Conservation (phyloP, 768 basidiomycete species). For the Boletus huronensis region DNA sequence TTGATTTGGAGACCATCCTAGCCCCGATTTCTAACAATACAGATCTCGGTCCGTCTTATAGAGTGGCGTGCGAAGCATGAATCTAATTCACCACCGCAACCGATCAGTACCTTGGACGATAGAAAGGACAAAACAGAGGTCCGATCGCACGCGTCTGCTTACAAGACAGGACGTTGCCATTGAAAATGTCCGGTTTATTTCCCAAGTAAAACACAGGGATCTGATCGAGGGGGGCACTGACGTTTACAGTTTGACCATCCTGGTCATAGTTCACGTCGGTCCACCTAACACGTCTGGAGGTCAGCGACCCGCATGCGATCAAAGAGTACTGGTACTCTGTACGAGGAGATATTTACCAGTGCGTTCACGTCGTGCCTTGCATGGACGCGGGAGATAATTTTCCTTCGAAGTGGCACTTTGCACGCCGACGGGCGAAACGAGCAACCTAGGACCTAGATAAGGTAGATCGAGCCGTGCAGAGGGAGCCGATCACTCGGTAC, state of each 20-base stretch:
- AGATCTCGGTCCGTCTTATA: not conserved
- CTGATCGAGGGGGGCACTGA: constrained; percentile 20
- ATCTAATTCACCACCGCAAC: not conserved
- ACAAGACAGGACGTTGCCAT: constrained; percentile 16
- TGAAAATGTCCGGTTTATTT: constrained; percentile 29
- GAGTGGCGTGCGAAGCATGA: not conserved
- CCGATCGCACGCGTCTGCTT: not conserved
- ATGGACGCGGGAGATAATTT: not conserved
- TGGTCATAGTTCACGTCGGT: constrained; percentile 29
- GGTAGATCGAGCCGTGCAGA: not conserved
- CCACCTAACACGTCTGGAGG: constrained; percentile 27
- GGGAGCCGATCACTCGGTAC: not conserved
- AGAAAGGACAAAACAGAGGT: not conserved
- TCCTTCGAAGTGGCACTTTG: constrained; percentile 23
- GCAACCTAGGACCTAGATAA: constrained; percentile 29
- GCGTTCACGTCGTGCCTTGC: constrained; percentile 28
- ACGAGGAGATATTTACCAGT: constrained; percentile 22
- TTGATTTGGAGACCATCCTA: not conserved
- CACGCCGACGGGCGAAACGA: constrained; percentile 35
- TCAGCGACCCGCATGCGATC: not conserved
- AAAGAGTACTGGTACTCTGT: not conserved
- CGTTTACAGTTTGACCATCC: not conserved
- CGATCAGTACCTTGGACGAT: not conserved
- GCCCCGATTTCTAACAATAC: not conserved
- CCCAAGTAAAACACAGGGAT: constrained; percentile 37